Conservation (phyloP, 805 yeast species). For the Komagataella pseudopastoris region DNA sequence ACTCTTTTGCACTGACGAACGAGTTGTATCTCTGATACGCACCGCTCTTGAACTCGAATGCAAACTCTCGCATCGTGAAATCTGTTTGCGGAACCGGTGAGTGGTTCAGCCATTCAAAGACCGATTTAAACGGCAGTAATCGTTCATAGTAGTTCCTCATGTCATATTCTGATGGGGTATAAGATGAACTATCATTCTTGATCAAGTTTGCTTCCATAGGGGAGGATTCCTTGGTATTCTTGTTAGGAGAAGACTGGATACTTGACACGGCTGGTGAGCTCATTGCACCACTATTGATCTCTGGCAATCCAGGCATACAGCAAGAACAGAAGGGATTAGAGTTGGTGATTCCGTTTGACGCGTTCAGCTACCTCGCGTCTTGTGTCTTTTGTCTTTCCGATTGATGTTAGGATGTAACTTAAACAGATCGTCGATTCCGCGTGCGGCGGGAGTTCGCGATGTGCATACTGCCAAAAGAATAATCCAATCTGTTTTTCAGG, state of each 20-base stretch:
- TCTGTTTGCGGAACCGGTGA: slow-evolving; percentile 62
- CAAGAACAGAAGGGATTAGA: neutral
- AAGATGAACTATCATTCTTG: slow-evolving; percentile 2
- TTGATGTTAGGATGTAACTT: neutral
- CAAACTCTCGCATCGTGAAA: slow-evolving; percentile 85
- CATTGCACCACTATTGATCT: neutral
- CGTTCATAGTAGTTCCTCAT: slow-evolving; percentile 61
- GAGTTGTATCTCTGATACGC: slow-evolving; percentile 87
- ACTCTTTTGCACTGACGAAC: slow-evolving; percentile 50
- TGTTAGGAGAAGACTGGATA: neutral
- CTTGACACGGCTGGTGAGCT: neutral
- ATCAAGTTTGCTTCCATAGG: neutral
- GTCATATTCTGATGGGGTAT: slow-evolving; percentile 37
- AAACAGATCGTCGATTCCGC: too few relatives aligned
- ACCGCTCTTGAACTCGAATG: slow-evolving; percentile 78
- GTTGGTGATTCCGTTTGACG: neutral
- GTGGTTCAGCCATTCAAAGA: slow-evolving; percentile 87
- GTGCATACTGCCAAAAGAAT: too few relatives aligned
- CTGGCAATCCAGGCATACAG: neutral
- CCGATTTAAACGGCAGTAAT: slow-evolving; percentile 59
- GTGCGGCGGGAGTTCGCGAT: too few relatives aligned
- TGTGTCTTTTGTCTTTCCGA: neutral
- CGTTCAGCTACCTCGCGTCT: neutral
- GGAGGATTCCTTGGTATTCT: neutral
- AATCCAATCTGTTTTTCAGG: neutral